Conservation (phyloP, 208 protist genomes). For the Wallacemonas collosoma region DNA sequence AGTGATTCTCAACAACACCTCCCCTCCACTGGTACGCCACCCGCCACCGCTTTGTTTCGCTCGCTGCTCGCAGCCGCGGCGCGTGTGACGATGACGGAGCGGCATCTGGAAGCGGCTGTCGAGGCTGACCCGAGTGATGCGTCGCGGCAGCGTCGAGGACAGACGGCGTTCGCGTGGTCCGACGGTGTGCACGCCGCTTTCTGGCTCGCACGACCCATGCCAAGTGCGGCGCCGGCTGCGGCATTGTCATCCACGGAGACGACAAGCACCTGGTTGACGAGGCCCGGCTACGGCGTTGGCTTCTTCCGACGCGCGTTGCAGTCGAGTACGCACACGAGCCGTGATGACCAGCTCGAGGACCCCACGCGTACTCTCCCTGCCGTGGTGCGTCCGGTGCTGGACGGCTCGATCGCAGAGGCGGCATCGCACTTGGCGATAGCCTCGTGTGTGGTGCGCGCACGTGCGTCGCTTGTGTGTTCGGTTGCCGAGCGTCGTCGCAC, state of each 20-base stretch:
- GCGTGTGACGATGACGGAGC: not conserved
- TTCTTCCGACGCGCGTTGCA: conserved; percentile 21
- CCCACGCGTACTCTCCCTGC: not conserved
- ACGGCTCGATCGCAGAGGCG: not conserved
- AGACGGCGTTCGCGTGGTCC: not conserved
- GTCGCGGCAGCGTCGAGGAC: not conserved
- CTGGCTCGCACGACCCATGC: not conserved
- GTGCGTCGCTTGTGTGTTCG: not conserved
- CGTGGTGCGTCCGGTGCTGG: not conserved
- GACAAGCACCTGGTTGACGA: not conserved
- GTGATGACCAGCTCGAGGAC: not conserved
- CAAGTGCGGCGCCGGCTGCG: not conserved
- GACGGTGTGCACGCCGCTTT: conserved; percentile 4
- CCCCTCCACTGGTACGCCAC: too few relatives aligned
- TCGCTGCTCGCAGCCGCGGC: not conserved
- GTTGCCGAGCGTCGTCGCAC: not conserved
- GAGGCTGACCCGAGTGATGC: not conserved
- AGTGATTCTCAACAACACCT: too few relatives aligned
- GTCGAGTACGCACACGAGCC: not conserved
- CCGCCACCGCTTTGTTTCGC: not conserved
- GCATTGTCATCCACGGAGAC: too few relatives aligned
- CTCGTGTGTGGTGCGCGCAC: not conserved
- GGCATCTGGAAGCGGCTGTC: not conserved
- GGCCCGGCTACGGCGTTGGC: conserved; percentile 15
- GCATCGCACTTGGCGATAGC: not conserved